Evolutionary conservation across 768 basidiomycete genomes (phyloP).

Genomic region (Hygrocybe punicea): DNA sequence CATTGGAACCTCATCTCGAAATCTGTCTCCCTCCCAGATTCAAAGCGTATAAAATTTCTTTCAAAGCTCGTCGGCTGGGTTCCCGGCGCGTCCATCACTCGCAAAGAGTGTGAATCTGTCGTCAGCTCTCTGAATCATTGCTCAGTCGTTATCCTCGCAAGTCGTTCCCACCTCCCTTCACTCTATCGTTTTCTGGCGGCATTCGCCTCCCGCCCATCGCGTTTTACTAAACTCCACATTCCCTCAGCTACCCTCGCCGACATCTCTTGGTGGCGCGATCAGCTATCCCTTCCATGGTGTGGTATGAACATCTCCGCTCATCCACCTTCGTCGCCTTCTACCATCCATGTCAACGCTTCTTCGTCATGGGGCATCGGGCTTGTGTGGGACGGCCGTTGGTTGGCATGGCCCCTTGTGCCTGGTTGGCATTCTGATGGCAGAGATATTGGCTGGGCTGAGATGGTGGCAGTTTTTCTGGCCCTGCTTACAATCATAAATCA

Average conservation of each 20-base stretch:
- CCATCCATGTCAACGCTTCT: conserved; percentile 23
- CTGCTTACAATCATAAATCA: conserved; percentile 12
- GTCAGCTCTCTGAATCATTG: conserved; percentile 32
- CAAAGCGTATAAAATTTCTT: not conserved
- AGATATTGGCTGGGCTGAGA: conserved; percentile 33
- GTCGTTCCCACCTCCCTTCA: conserved; percentile 19
- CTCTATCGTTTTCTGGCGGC: conserved; percentile 23
- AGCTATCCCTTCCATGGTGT: not conserved
- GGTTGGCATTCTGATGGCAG: conserved; percentile 22
- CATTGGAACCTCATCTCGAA: conserved; percentile 28
- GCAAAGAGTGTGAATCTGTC: conserved; percentile 14
- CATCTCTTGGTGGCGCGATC: conserved; percentile 30
- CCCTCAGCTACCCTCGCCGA: conserved; percentile 17
- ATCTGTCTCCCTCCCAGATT: conserved; percentile 18
- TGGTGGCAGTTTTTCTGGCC: conserved; percentile 25
- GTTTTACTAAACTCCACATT: conserved; percentile 11
- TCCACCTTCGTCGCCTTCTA: not conserved
- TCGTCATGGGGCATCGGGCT: conserved; percentile 30
- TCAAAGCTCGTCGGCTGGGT: not conserved
- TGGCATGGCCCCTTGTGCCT: conserved; percentile 18
- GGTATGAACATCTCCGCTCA: conserved; percentile 3
- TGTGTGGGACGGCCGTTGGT: conserved; percentile 16
- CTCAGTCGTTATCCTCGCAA: conserved; percentile 19
- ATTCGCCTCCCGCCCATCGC: not conserved
- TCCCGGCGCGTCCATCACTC: not conserved